Evolutionary conservation across 2,329 filamentous ascomycete genomes (phyloP), one percentile per base, ranked within the genome.

Genomic region (Venturia nashicola): DNA sequence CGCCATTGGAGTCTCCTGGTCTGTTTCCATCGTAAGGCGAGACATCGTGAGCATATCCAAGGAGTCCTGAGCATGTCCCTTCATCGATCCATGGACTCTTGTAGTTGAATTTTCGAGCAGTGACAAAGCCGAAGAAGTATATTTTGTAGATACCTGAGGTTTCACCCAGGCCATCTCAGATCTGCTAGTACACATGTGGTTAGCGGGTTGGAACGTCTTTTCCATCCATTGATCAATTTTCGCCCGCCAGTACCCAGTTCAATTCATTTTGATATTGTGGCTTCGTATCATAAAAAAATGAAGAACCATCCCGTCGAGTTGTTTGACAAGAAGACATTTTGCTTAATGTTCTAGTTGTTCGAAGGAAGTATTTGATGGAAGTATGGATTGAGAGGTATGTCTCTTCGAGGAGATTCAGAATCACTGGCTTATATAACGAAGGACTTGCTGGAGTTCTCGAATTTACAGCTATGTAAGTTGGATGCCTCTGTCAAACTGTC

Each of bases 21-120:
- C 61, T 73, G 71, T 66, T 73, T 73, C 67, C 70, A 66, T 65
- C 75, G 70, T 63, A 75, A 75, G 66, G 71, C 71, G 63, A 81
- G 70, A 71, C 78, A 80, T 72, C 72, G 74, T 70, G 77, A 75
- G 70, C 79, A 82, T 72, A 77, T 72, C 77, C 77, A 79, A 39
- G 73, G 71, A 40, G 70, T 68, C 65, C 69, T 69, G 61, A 74
- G 69, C 78, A 80, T 80, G 63, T 39, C 62, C n/a, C 42, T 23
- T 63, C 61, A 55, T 63, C 18, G 43, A 43, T 43, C 27, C 27
- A 27, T 27, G 27, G 39, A 14, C n/a, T 46, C 27, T 43, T 7
- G 12, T 39, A 11, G 23, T 5, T 16, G 23, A 39, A 16, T 48
- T n/a, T n/a, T n/a, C 7, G 8, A 11, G 36, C 14, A 23, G 32